Evolutionary conservation across 2,329 filamentous ascomycete genomes (phyloP), one percentile per base, ranked within the genome.

Genomic region (Trichoderma sp.): DNA sequence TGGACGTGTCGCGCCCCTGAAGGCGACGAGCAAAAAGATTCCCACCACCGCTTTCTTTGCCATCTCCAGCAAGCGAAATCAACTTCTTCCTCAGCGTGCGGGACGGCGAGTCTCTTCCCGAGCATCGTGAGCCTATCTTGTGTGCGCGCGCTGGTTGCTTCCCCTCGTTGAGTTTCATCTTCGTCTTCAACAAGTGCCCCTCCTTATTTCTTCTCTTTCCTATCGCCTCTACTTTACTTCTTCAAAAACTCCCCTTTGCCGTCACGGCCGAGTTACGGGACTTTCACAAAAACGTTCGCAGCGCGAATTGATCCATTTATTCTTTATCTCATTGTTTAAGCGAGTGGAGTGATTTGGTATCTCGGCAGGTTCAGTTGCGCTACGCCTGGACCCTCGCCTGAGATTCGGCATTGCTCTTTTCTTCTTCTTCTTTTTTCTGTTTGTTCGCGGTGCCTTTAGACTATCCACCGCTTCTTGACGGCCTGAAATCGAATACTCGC

Each of bases 41-140:
- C 65, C 65, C 56, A 43, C 65, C 65, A 46, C 30, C 39, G 14
- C 55, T 54, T 56, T 56, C 56, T 52, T 68, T 43, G 28, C 65
- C 65, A 60, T 60, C 65, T 60, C 56, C 26, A 68, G 56, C 64
- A 66, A 66, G 64, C 64, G 64, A 51, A 66, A 66, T 66, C 54
- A 58, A 58, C 34, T 13, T 66, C 30, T 66, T 59, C 21, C 21
- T 66, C 64, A 51, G 37, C 55, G 54, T 59, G 64, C 39, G 64
- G 64, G 64, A 64, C 64, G 39, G 39, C 21, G 64, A 10, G 54
- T 66, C 39, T 55, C 37, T 58, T 59, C 54, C 37, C 26, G 64
- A 66, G 37, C 39, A 66, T 66, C 54, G 64, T 51, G 64, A 66
- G 54, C 64, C 52, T 51, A 28, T 58, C 59, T 58, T 66, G 43